Conservation (phyloP, 1,284 basidiomycete species). For the Xanthoconium separans region DNA sequence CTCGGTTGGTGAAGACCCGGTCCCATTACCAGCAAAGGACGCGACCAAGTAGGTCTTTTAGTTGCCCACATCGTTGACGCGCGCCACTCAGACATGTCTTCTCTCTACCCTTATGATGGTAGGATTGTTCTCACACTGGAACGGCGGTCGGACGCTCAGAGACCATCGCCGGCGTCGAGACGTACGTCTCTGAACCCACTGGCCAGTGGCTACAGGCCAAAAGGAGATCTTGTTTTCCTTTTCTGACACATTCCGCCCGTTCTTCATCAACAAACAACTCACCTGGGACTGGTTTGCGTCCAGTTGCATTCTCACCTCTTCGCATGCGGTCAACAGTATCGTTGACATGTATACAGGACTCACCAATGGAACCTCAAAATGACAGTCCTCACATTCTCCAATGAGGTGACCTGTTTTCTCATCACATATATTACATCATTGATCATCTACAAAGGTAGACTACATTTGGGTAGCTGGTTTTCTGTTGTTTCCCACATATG, state of each 20-base stretch:
- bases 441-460: too few relatives aligned
- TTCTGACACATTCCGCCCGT: conserved; percentile 50
- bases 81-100: conserved; percentile 59
- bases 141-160: conserved; percentile 35
- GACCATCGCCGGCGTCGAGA: conserved; percentile 46
- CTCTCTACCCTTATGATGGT: too few relatives aligned
- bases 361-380: too few relatives aligned
- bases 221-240: conserved; percentile 51
- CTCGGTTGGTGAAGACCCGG: conserved; percentile 44
- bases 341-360: conserved; percentile 36
- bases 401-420: too few relatives aligned
- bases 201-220: conserved; percentile 4
- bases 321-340: too few relatives aligned
- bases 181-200: conserved; percentile 50
- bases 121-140: conserved; percentile 49
- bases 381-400: too few relatives aligned
- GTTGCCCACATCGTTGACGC: neutral
- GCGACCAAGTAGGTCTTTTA: conserved; percentile 77
- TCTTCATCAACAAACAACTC: conserved; percentile 51
- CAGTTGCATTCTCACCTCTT: conserved; percentile 36
- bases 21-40: conserved; percentile 60
- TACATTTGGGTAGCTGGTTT: too few relatives aligned
- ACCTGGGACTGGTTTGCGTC: conserved; percentile 54
- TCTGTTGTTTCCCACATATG: too few relatives aligned
- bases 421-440: too few relatives aligned